phyloP scores from a whole-genome alignment of 2,329 filamentous ascomycete genomes.

The Scortechinia acanthostroma region DNA sequence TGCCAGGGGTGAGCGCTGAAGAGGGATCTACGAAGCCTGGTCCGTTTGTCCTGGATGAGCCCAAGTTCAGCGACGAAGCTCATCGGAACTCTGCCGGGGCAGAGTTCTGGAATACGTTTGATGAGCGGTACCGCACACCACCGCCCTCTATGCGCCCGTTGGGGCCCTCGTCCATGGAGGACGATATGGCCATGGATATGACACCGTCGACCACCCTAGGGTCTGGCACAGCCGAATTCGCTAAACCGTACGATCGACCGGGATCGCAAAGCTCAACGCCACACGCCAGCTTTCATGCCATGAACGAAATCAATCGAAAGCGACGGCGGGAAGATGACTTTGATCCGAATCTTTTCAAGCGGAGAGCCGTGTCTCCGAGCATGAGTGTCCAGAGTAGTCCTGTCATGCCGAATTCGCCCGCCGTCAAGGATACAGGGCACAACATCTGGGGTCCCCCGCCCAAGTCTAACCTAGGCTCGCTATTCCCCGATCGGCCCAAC shows the following conservation, averaged over 20 bases:
- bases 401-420: constrained; percentile 76
- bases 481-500: constrained; percentile 24
- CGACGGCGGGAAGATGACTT: constrained; percentile 87
- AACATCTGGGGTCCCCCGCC: constrained; percentile 45
- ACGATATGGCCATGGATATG: constrained; percentile 56
- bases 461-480: not conserved
- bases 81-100: not conserved
- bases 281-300: constrained; percentile 66
- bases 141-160: constrained; percentile 38
- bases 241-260: constrained; percentile 6
- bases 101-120: not conserved
- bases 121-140: not conserved
- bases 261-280: constrained; percentile 20
- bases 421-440: constrained; percentile 67
- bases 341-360: constrained; percentile 80
- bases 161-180: constrained; percentile 65
- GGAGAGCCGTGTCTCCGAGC: constrained; percentile 82
- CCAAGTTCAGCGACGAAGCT: not conserved
- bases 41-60: not conserved
- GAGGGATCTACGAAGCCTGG: not conserved
- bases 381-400: constrained; percentile 88
- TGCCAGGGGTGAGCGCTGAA: not conserved
- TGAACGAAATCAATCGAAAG: constrained; percentile 72
- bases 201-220: constrained; percentile 5
- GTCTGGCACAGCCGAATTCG: not conserved